Evolutionary conservation across 1,284 basidiomycete species (phyloP).

Genomic region (Prillingera fragicola): DNA sequence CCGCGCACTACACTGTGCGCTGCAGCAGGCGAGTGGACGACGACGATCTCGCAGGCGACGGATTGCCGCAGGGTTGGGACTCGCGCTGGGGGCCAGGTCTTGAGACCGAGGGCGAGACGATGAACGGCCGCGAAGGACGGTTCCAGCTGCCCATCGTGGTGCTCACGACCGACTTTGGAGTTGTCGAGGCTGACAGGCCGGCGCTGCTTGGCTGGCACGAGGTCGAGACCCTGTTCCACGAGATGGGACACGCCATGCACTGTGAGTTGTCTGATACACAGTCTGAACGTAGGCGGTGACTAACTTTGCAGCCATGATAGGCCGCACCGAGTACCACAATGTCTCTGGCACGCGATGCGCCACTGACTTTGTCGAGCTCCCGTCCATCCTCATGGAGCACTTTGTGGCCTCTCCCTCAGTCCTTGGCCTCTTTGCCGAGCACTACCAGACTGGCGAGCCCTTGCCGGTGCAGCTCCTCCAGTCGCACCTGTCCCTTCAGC

Average conservation of each 20-base stretch:
- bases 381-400: constrained; percentile 98
- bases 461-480: constrained; percentile 59
- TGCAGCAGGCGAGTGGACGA: constrained; percentile 88
- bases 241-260: constrained; percentile 99
- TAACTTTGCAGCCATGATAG: constrained; percentile 74
- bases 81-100: constrained; percentile 34
- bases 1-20: constrained; percentile 95
- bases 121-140: constrained; percentile 57
- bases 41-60: constrained; percentile 71
- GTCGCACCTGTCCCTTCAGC: constrained; percentile 41
- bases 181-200: constrained; percentile 56
- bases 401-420: constrained; percentile 79
- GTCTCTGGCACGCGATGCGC: constrained; percentile 97
- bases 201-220: constrained; percentile 87
- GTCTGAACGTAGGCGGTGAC: neutral
- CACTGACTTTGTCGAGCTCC: constrained; percentile 96
- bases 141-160: constrained; percentile 91
- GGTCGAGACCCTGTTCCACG: constrained; percentile 91
- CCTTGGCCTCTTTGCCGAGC: constrained; percentile 67
- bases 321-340: constrained; percentile 94
- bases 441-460: constrained; percentile 59
- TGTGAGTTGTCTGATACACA: constrained; percentile 58
- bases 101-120: constrained; percentile 36
- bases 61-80: constrained; percentile 39
- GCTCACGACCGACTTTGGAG: constrained; percentile 79